Evolutionary conservation across 1,284 basidiomycete genomes (phyloP).

Genomic region (Cystobasidium slooffiae): DNA sequence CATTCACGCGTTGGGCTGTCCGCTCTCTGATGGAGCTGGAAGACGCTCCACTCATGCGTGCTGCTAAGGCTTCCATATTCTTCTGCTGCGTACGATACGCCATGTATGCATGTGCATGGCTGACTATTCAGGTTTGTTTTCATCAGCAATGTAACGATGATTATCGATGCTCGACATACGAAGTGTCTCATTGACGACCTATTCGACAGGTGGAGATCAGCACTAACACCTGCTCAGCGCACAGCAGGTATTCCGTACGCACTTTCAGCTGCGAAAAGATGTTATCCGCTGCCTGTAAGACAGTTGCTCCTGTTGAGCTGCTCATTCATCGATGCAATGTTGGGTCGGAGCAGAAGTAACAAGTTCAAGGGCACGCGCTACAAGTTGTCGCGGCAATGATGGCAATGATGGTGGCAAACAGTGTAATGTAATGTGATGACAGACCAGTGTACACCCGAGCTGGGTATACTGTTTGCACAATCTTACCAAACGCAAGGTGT

Average conservation of each 20-base stretch:
- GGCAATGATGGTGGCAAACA: background rate
- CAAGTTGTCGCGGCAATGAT: background rate
- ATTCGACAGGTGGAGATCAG: background rate
- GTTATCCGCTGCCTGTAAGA: constrained; percentile 42
- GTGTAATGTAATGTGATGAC: no score
- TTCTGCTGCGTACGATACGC: constrained; percentile 29
- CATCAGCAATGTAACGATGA: background rate
- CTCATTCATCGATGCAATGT: constrained; percentile 17
- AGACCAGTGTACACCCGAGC: no score
- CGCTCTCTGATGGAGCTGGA: constrained; percentile 28
- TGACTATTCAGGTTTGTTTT: constrained; percentile 14
- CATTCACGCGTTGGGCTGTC: constrained; percentile 12
- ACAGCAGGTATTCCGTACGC: background rate
- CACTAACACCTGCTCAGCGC: background rate
- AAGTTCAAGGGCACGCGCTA: background rate
- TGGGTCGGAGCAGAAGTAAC: background rate
- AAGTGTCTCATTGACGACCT: constrained; percentile 24
- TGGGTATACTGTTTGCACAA: no score
- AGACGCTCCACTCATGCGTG: constrained; percentile 10
- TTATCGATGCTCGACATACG: background rate
- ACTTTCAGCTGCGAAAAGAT: constrained; percentile 38
- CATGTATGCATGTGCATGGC: constrained; percentile 39
- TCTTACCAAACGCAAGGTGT: no score
- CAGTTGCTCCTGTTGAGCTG: constrained; percentile 27
- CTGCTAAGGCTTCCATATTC: constrained; percentile 19